Base-by-base conservation (phyloP, 2,329 filamentous ascomycete genomes). In the Domatiomyces globalis region DNA sequence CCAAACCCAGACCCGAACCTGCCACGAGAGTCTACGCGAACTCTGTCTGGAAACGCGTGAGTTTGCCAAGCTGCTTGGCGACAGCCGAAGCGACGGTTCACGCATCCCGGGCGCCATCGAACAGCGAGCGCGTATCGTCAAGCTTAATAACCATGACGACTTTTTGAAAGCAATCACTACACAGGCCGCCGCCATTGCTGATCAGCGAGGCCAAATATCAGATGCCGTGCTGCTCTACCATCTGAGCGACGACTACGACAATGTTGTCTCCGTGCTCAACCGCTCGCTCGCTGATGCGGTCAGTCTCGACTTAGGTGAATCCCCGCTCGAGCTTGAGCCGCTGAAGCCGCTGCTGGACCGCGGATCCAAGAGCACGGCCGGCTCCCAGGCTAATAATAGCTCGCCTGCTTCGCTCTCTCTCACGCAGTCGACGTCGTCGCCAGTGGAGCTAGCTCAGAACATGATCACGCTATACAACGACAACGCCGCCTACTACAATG, bases 11-110 rank as follows among this genome's bases (percentile, higher is more conserved):
- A 79, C 82, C 49, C 80, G 78, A 46, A 78, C 95, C 39, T 96
- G 90, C 68, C 87, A 95, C 67, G 87, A 95, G 67, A 90, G 88
- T 5, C 74, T 98, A 52, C 85, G 89, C 36, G 92, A 96, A 67
- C 81, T 96, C 51, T 88, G 95, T 22, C 76, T 98, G n/a, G 92
- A 98, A 70, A 95, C 89, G 18, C 81, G 90, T 58, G 92, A 98
- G 64, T 98, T 96, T 67, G 90, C 89, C 63, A 85, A 87, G 63
- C 74, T 98, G 12, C 81, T 98, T 47, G 92, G 94, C 49, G 94
- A 98, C 65, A 88, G 98, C 61, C 79, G 82, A 54, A 79, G 81
- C 1, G 87, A 96, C 63, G 92, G 92, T 19, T 83, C 81, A 55
- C 83, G 89, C 53, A 87, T 95, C 59, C 81, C 80, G 52, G 92